Conservation (phyloP, 2,329 filamentous ascomycete genomes). For the Penicillium sumatraense region DNA sequence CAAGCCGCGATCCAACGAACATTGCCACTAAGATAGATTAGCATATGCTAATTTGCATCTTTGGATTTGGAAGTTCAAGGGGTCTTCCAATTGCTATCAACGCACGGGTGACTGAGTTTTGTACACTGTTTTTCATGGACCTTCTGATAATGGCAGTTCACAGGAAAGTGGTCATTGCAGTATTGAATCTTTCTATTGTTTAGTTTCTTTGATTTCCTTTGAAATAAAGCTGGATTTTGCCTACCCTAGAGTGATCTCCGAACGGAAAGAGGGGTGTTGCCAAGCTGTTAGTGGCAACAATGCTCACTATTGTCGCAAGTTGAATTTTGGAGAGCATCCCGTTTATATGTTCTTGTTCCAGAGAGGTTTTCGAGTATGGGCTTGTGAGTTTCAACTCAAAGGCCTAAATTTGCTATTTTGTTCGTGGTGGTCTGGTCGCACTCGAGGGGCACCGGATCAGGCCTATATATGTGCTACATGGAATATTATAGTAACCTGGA, state of each 20-base stretch:
- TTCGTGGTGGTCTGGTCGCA: too few species aligned
- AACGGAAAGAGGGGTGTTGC: background rate
- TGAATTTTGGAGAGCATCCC: background rate
- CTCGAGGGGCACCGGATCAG: too few species aligned
- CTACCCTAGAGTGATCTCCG: background rate
- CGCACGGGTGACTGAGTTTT: conserved; percentile 4
- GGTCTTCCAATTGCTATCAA: background rate
- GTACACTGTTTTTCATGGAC: conserved; percentile 1
- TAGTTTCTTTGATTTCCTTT: background rate
- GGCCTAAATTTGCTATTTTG: background rate
- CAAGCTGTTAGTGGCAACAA: background rate
- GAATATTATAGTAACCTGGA: too few species aligned
- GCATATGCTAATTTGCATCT: too few species aligned
- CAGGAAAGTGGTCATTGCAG: background rate
- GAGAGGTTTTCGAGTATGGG: too few species aligned
- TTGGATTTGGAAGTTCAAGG: too few species aligned
- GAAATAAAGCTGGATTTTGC: background rate
- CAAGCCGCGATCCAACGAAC: conserved; percentile 3
- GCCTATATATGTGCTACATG: too few species aligned
- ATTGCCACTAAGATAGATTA: conserved; percentile 1
- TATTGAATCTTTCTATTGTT: conserved; percentile 4
- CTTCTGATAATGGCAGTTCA: conserved; percentile 3
- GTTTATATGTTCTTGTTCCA: background rate
- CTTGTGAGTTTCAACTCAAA: too few species aligned
- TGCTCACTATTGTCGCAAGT: background rate